Conservation (phyloP, 306 rosid species). For the Spatholobus suberectus region DNA sequence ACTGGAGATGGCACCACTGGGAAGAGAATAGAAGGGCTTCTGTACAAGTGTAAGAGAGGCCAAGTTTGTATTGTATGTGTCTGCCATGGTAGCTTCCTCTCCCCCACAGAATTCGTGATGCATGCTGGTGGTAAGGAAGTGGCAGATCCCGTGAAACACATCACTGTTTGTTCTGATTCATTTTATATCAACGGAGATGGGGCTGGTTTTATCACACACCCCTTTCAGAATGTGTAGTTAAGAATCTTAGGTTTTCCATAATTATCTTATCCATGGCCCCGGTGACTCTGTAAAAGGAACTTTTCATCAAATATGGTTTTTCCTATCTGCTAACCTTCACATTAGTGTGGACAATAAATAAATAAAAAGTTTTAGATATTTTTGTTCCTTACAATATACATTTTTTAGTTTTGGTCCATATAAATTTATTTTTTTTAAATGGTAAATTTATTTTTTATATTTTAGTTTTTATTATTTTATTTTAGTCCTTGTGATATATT, state of each 20-base stretch:
- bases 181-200: constrained; percentile 35
- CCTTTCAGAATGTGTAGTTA: constrained; percentile 1
- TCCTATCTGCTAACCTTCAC: not conserved
- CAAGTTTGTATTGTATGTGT: constrained; percentile 65
- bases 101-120: constrained; percentile 71
- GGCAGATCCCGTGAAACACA: constrained; percentile 70
- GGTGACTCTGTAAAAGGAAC: not conserved
- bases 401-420: too few species aligned
- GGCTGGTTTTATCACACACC: constrained; percentile 17
- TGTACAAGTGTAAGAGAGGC: constrained; percentile 54
- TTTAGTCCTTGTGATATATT: too few species aligned
- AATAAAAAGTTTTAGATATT: too few species aligned
- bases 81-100: constrained; percentile 73
- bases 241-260: constrained; percentile 1
- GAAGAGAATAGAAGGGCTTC: constrained; percentile 62
- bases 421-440: too few species aligned
- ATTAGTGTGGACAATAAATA: not conserved
- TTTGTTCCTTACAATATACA: too few species aligned
- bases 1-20: constrained; percentile 65
- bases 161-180: constrained; percentile 48
- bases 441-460: too few species aligned
- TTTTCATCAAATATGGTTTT: constrained; percentile 31
- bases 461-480: too few species aligned
- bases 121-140: constrained; percentile 69
- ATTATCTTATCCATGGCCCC: not conserved